Evolutionary conservation across 2,329 filamentous ascomycete genomes (phyloP).

Genomic region (Penicillium sp.): DNA sequence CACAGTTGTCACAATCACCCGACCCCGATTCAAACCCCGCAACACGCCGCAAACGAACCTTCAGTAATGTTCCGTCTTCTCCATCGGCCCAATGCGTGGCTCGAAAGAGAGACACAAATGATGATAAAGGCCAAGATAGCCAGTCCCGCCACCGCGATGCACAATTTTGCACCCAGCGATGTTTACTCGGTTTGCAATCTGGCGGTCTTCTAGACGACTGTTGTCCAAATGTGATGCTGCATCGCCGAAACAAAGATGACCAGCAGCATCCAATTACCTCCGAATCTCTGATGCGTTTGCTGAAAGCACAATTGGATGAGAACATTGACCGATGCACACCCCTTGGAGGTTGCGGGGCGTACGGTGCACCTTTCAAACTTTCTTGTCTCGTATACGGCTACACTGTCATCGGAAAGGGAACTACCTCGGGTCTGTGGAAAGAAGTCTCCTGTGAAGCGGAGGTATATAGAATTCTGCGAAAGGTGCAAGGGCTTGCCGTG

Average conservation of each 20-base stretch:
- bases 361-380: constrained; percentile 26
- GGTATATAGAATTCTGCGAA: background rate
- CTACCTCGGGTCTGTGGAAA: constrained; percentile 13
- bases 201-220: constrained; percentile 14
- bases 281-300: constrained; percentile 11
- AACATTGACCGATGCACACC: constrained; percentile 23
- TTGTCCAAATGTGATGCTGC: constrained; percentile 22
- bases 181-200: constrained; percentile 22
- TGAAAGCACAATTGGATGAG: constrained; percentile 24
- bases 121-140: background rate
- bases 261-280: constrained; percentile 13
- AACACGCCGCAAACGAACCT: background rate
- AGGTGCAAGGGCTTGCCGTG: background rate
- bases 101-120: background rate
- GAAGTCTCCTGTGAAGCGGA: background rate
- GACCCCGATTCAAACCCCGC: background rate
- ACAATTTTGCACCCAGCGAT: constrained; percentile 26
- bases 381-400: constrained; percentile 23
- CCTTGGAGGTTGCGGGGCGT: constrained; percentile 19
- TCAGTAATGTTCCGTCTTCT: background rate
- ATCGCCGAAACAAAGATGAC: constrained; percentile 6
- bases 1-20: background rate
- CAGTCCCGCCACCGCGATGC: constrained; percentile 10
- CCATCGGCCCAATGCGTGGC: background rate
- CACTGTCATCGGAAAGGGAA: constrained; percentile 28